A percentile compares a stretch with the other conserved stretches of the same genome.
Evolutionary conservation across 2,329 filamentous ascomycete species (phyloP).

Genomic region (Pyrenochaeta sp.): DNA sequence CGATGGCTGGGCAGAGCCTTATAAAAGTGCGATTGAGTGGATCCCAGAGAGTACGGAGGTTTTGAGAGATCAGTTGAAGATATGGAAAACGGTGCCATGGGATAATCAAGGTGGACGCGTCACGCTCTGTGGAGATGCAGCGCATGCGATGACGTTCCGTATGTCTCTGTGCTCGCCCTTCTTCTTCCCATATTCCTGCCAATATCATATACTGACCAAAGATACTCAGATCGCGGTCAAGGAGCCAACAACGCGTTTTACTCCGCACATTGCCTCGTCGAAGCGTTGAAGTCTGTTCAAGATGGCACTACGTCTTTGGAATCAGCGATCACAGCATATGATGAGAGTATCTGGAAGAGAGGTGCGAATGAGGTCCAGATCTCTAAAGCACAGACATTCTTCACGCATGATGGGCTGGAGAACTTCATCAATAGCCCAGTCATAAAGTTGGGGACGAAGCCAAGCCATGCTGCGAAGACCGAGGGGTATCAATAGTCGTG

Average conservation of each 20-base stretch:
- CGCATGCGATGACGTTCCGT: slow-evolving; percentile 54
- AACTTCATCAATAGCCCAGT: slow-evolving; percentile 42
- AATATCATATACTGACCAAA: neutral
- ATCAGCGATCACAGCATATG: slow-evolving; percentile 36
- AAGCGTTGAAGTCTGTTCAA: slow-evolving; percentile 32
- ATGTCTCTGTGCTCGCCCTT: slow-evolving; percentile 5
- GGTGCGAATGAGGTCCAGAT: slow-evolving; percentile 44
- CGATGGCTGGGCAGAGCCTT: slow-evolving; percentile 44
- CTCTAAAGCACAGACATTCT: slow-evolving; percentile 42
- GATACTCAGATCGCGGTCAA: slow-evolving; percentile 45
- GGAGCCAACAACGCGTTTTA: slow-evolving; percentile 49
- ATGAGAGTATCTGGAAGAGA: slow-evolving; percentile 37
- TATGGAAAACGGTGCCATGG: slow-evolving; percentile 48
- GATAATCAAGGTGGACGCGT: slow-evolving; percentile 43
- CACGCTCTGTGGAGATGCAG: slow-evolving; percentile 50
- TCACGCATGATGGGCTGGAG: slow-evolving; percentile 41
- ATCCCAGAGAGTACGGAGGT: slow-evolving; percentile 42
- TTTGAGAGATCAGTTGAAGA: slow-evolving; percentile 43
- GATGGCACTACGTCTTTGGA: slow-evolving; percentile 9
- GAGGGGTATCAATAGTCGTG: slow-evolving; percentile 31
- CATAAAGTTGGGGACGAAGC: slow-evolving; percentile 41
- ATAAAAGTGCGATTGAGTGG: slow-evolving; percentile 44
- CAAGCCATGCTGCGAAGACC: slow-evolving; percentile 37
- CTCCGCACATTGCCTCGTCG: slow-evolving; percentile 41
- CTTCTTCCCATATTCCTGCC: neutral